phyloP scores from a whole-genome alignment of 495 filamentous ascomycete species.

The Penicillium daleae region DNA sequence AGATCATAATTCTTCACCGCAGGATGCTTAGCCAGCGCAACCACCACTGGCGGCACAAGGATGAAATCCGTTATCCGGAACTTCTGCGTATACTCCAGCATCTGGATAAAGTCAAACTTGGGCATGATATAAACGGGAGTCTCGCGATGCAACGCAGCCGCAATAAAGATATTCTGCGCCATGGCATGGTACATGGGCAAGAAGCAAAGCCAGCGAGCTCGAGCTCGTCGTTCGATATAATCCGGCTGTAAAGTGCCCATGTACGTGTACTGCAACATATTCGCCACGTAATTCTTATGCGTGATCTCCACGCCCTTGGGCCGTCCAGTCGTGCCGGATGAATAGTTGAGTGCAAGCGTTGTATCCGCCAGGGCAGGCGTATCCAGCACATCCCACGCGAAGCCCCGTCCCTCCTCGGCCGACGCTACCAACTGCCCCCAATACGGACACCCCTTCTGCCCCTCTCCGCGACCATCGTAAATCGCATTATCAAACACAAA shows the following conservation, averaged over 20 bases:
- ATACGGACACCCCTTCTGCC: slow-evolving; percentile 48
- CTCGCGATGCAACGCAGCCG: slow-evolving; percentile 39
- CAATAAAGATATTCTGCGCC: slow-evolving; percentile 54
- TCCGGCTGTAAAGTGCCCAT: slow-evolving; percentile 51
- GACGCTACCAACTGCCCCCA: slow-evolving; percentile 54
- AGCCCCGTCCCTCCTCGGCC: slow-evolving; percentile 45
- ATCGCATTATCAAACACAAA: slow-evolving; percentile 55
- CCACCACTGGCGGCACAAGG: slow-evolving; percentile 70
- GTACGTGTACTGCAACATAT: slow-evolving; percentile 61
- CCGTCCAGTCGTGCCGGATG: slow-evolving; percentile 77
- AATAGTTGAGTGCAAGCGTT: slow-evolving; percentile 69
- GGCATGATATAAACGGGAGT: slow-evolving; percentile 72
- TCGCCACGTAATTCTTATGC: slow-evolving; percentile 73
- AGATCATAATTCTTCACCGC: slow-evolving; percentile 68
- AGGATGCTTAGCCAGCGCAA: slow-evolving; percentile 73
- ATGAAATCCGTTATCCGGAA: slow-evolving; percentile 68
- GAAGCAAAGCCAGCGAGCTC: slow-evolving; percentile 57
- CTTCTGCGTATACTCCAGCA: slow-evolving; percentile 68
- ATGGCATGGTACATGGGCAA: slow-evolving; percentile 77
- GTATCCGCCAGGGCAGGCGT: slow-evolving; percentile 43
- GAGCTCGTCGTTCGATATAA: slow-evolving; percentile 38
- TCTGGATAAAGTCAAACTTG: slow-evolving; percentile 71
- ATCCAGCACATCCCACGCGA: slow-evolving; percentile 46
- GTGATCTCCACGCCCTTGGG: slow-evolving; percentile 84
- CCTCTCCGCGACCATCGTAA: slow-evolving; percentile 42